These are phyloP conservation scores for Mucor mucedo DNA, from an alignment of 371 early-diverging fungal genomes.

Conservation along the genomic window DNA sequence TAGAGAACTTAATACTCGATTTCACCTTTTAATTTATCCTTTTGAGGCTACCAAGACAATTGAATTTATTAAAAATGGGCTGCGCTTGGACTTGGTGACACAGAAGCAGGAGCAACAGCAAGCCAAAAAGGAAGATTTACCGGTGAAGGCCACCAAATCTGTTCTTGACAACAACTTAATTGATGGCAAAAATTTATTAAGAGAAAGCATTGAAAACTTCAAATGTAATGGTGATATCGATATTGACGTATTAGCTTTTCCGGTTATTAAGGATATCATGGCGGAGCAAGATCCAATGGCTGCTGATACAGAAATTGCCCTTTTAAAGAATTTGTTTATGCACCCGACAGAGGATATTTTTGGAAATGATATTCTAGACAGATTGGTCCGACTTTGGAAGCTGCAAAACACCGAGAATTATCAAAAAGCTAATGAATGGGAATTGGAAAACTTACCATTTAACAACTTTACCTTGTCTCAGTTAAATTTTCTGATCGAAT, in stretches of 20 bases:
- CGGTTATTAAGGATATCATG: slow-evolving; percentile 4
- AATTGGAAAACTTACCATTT: background rate
- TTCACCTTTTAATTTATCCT: slow-evolving; percentile 39
- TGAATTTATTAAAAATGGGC: slow-evolving; percentile 30
- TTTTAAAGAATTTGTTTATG: slow-evolving; percentile 7
- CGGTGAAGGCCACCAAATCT: background rate
- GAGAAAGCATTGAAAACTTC: slow-evolving; percentile 4
- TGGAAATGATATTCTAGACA: slow-evolving; percentile 14
- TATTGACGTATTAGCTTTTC: slow-evolving; percentile 19
- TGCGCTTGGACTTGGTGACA: slow-evolving; percentile 17
- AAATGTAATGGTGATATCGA: slow-evolving; percentile 1
- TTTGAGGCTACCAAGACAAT: slow-evolving; percentile 26
- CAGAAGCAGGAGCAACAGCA: slow-evolving; percentile 1
- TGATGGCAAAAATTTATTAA: slow-evolving; percentile 13
- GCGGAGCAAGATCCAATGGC: background rate
- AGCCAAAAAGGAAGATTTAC: background rate
- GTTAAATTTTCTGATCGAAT: slow-evolving; percentile 17
- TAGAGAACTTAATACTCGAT: slow-evolving; percentile 34
- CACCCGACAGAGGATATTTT: slow-evolving; percentile 17
- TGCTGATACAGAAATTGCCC: background rate
- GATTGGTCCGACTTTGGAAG: slow-evolving; percentile 15
- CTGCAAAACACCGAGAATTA: background rate
- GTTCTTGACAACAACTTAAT: slow-evolving; percentile 1
- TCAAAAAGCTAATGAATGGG: background rate
- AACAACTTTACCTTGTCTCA: slow-evolving; percentile 28